Conservation (phyloP, 257 asterid genomes). For the Solanum tarapatanum region DNA sequence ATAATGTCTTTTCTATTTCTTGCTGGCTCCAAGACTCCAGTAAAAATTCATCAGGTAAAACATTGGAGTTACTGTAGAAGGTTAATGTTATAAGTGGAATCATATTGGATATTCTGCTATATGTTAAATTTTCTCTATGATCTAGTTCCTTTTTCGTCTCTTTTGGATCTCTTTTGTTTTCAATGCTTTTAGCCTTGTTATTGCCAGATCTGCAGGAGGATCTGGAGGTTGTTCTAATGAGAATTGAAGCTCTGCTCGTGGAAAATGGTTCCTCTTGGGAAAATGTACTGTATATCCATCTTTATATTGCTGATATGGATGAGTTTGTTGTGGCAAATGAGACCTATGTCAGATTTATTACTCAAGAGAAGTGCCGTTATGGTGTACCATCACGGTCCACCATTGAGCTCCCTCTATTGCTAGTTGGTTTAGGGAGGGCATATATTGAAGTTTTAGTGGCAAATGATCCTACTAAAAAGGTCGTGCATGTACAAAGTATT, state of each 20-base stretch:
- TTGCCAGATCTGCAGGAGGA: slow-evolving; percentile 62
- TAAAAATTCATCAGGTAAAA: slow-evolving; percentile 53
- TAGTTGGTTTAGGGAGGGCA: slow-evolving; percentile 77
- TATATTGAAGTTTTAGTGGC: slow-evolving; percentile 84
- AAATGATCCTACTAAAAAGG: slow-evolving; percentile 53
- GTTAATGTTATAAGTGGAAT: background rate
- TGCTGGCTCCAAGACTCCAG: slow-evolving; percentile 72
- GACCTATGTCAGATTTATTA: slow-evolving; percentile 66
- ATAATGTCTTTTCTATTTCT: slow-evolving; percentile 48
- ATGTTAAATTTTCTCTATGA: background rate
- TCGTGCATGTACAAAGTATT: slow-evolving; percentile 90
- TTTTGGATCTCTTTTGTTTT: background rate
- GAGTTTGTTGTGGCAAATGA: slow-evolving; percentile 64
- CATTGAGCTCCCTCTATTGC: slow-evolving; percentile 73
- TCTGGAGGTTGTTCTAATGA: slow-evolving; percentile 48
- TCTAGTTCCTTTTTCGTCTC: background rate
- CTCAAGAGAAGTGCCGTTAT: slow-evolving; percentile 77
- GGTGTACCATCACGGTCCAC: slow-evolving; percentile 98
- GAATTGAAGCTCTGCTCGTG: slow-evolving; percentile 47
- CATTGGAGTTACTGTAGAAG: background rate
- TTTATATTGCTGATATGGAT: slow-evolving; percentile 69
- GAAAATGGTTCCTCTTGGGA: slow-evolving; percentile 71
- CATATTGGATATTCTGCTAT: background rate
- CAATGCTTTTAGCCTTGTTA: slow-evolving; percentile 3
- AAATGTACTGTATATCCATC: slow-evolving; percentile 76